A percentile compares a stretch with the other conserved stretches of the same genome.
phyloP scores from a whole-genome alignment of 1,284 basidiomycete species.

The Inonotus hispidus region DNA sequence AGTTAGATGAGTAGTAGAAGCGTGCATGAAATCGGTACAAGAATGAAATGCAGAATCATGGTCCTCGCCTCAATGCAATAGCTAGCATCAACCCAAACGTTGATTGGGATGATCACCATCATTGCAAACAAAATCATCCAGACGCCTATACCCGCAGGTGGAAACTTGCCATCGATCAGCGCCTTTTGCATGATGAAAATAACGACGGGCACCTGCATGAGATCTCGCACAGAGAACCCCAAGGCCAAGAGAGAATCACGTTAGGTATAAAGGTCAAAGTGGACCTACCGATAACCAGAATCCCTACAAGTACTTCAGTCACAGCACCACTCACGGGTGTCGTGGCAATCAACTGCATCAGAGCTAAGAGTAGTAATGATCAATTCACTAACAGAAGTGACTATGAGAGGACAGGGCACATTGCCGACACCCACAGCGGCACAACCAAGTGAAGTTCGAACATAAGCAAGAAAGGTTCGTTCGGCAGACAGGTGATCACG shows the following conservation, averaged over 20 bases:
- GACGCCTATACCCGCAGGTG: constrained; percentile 7
- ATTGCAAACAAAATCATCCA: not conserved
- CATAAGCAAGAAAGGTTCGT: constrained; percentile 44
- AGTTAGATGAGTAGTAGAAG: no score
- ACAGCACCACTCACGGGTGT: not conserved
- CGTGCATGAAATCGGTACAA: no score
- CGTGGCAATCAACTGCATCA: constrained; percentile 11
- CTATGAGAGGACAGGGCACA: not conserved
- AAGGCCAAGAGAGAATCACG: no score
- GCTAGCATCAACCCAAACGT: constrained; percentile 1
- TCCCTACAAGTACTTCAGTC: constrained; percentile 1
- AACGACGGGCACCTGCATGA: not conserved
- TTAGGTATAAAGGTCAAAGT: not conserved
- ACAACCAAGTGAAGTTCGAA: constrained; percentile 42
- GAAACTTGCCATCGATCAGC: constrained; percentile 9
- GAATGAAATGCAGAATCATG: no score
- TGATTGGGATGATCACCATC: not conserved
- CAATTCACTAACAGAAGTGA: not conserved
- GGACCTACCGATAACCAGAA: constrained; percentile 9
- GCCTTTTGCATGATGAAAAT: constrained; percentile 12
- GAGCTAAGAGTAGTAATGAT: constrained; percentile 1
- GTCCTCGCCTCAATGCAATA: no score
- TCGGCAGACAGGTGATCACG: constrained; percentile 47
- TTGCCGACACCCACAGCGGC: constrained; percentile 35
- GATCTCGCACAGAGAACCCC: no score